Evolutionary conservation across 1,139 yeast species (phyloP).

Genomic region (Suhomyces maxii): DNA sequence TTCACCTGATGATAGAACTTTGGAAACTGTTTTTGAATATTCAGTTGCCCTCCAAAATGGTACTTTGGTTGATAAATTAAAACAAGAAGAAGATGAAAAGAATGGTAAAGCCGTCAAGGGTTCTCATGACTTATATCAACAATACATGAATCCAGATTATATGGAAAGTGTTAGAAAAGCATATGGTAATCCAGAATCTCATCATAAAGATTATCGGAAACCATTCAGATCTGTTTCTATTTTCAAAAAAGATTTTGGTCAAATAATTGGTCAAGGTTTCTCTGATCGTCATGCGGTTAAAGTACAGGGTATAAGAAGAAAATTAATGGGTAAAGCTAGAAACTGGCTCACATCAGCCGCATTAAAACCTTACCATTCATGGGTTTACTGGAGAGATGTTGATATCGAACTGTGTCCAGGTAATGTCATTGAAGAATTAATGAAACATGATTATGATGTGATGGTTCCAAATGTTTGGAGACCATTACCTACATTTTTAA

Average conservation of each 20-base stretch:
- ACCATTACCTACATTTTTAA: conserved; percentile 73
- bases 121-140: conserved; percentile 59
- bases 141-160: conserved; percentile 70
- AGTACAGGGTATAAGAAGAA: conserved; percentile 85
- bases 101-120: conserved; percentile 41
- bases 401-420: conserved; percentile 86
- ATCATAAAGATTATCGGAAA: conserved; percentile 59
- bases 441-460: conserved; percentile 73
- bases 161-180: conserved; percentile 56
- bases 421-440: conserved; percentile 72
- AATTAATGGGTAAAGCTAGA: conserved; percentile 87
- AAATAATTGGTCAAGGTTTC: conserved; percentile 83
- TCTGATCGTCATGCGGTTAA: conserved; percentile 86
- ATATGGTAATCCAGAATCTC: conserved; percentile 56
- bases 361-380: conserved; percentile 79
- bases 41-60: conserved; percentile 71
- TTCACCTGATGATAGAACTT: conserved; percentile 70
- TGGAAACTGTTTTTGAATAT: conserved; percentile 65
- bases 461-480: conserved; percentile 92
- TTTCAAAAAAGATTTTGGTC: conserved; percentile 83
- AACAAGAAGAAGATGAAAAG: conserved; percentile 36
- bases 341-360: conserved; percentile 83
- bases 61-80: conserved; percentile 53
- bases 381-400: conserved; percentile 95
- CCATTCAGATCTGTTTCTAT: conserved; percentile 80